Percentiles rank a stretch among this genome's conserved stretches.
phyloP scores from a whole-genome alignment of 208 protist species.

The Jaenimonas drosophilae region DNA sequence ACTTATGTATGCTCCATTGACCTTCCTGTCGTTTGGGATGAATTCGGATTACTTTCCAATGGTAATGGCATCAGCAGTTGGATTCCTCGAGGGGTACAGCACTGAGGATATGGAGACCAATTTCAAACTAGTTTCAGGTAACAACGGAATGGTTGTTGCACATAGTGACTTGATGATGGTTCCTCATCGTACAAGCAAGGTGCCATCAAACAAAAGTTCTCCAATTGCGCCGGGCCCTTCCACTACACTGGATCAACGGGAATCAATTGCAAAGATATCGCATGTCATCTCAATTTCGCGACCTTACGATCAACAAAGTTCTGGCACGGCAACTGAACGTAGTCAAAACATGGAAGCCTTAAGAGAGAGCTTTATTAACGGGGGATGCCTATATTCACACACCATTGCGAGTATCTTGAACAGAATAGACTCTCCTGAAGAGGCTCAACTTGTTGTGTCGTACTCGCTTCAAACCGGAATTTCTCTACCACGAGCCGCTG shows the following conservation, averaged over 20 bases:
- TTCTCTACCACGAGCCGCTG: background rate
- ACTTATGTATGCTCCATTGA: constrained; percentile 26
- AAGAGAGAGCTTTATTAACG: background rate
- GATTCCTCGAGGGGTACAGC: constrained; percentile 40
- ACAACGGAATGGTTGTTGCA: constrained; percentile 6
- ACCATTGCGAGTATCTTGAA: constrained; percentile 3
- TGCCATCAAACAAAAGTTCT: too few relatives aligned
- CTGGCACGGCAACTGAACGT: too few relatives aligned
- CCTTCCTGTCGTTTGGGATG: constrained; percentile 19
- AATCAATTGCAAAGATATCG: too few relatives aligned
- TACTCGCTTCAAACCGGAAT: constrained; percentile 4
- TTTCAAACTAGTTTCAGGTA: constrained; percentile 4
- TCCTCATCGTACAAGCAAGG: constrained; percentile 15
- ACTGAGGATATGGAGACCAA: constrained; percentile 23
- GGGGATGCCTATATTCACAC: background rate
- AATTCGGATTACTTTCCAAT: constrained; percentile 8
- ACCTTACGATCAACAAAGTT: too few relatives aligned
- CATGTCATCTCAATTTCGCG: too few relatives aligned
- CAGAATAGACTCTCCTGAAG: background rate
- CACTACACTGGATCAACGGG: too few relatives aligned
- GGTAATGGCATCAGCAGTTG: constrained; percentile 32
- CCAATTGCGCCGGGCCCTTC: too few relatives aligned
- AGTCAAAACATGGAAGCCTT: too few relatives aligned
- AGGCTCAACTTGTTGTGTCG: background rate
- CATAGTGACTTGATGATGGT: constrained; percentile 26